Evolutionary conservation across 495 filamentous ascomycete genomes (phyloP).

Genomic region (Letharia lupina): DNA sequence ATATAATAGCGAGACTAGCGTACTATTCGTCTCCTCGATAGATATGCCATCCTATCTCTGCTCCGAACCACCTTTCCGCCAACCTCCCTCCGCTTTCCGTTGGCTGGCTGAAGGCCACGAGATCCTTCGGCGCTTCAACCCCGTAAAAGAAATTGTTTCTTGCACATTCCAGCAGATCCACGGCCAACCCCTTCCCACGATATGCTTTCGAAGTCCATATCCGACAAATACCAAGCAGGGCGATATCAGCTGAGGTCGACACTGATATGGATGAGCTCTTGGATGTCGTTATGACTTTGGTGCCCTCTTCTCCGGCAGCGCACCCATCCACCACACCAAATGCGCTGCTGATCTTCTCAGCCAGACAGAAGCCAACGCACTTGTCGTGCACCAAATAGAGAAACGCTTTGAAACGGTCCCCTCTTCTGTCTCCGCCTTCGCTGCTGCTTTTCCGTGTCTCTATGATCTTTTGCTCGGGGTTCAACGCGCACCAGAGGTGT

Average conservation of each 20-base stretch:
- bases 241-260: constrained; percentile 35
- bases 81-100: constrained; percentile 58
- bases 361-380: constrained; percentile 59
- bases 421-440: constrained; percentile 19
- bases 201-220: constrained; percentile 61
- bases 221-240: constrained; percentile 59
- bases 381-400: constrained; percentile 55
- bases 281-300: constrained; percentile 22
- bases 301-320: constrained; percentile 20
- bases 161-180: constrained; percentile 53
- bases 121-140: constrained; percentile 52
- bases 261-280: constrained; percentile 42
- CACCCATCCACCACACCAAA: constrained; percentile 39
- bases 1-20: not conserved
- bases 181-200: constrained; percentile 53
- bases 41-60: constrained; percentile 43
- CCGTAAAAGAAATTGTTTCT: constrained; percentile 58
- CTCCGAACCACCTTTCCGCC: constrained; percentile 56
- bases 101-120: constrained; percentile 68
- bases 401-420: constrained; percentile 55
- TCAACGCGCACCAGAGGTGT: constrained; percentile 49
- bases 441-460: constrained; percentile 19
- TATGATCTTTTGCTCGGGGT: constrained; percentile 31
- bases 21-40: constrained; percentile 32
- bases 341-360: constrained; percentile 55